A percentile compares a stretch with the other conserved stretches of the same genome.
phyloP scores from a whole-genome alignment of 441 rosid genomes.

The Erysimum cheiri region DNA sequence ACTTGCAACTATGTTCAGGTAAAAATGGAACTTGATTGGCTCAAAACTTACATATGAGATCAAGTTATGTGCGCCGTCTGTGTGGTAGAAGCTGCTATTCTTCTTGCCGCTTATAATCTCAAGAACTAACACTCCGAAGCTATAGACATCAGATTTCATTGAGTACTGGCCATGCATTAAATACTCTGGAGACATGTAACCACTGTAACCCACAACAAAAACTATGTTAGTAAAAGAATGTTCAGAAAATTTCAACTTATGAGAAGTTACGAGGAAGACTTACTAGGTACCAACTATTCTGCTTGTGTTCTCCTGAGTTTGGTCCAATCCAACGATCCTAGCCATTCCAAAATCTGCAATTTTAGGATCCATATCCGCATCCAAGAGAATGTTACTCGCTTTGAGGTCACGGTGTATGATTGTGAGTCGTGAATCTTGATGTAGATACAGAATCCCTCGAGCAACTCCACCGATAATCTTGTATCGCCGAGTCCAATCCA shows the following conservation, averaged over 20 bases:
- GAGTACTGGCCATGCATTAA: slow-evolving; percentile 22
- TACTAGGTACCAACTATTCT: slow-evolving; percentile 57
- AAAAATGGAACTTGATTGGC: slow-evolving; percentile 1
- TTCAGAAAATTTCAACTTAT: not conserved
- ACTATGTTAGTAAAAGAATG: not conserved
- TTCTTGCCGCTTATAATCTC: slow-evolving; percentile 19
- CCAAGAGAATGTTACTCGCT: slow-evolving; percentile 54
- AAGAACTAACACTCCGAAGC: slow-evolving; percentile 37
- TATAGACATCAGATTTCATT: slow-evolving; percentile 33
- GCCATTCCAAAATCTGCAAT: slow-evolving; percentile 69
- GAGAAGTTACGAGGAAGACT: too few species aligned
- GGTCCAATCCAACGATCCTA: slow-evolving; percentile 45
- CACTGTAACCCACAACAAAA: not conserved
- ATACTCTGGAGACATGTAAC: slow-evolving; percentile 30
- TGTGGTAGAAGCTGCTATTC: not conserved
- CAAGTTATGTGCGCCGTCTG: not conserved
- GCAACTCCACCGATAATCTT: slow-evolving; percentile 50
- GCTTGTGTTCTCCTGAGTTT: slow-evolving; percentile 47
- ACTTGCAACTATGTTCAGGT: slow-evolving; percentile 7
- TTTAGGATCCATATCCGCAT: slow-evolving; percentile 50
- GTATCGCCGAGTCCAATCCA: slow-evolving; percentile 54
- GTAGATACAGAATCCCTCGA: slow-evolving; percentile 56
- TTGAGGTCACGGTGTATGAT: slow-evolving; percentile 64
- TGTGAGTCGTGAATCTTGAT: slow-evolving; percentile 56
- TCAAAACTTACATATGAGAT: not conserved